Percentiles rank a stretch among this genome's conserved stretches.
Evolutionary conservation across 352 stramenopile species (phyloP).

Genomic region (Phytophthora agathidicida): DNA sequence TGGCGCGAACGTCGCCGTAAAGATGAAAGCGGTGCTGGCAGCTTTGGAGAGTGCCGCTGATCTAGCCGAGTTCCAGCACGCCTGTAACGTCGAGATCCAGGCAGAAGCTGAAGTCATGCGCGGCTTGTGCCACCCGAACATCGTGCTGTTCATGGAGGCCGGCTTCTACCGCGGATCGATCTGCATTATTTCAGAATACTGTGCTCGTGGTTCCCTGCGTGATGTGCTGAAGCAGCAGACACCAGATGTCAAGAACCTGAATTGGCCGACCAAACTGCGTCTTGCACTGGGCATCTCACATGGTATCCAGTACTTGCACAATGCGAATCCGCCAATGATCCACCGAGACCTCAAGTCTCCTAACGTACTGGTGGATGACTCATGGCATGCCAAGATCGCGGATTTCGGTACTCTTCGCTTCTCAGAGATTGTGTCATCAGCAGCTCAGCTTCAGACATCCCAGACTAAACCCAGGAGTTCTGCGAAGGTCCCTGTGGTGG

Average conservation of each 20-base stretch:
- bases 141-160: slow-evolving; percentile 90
- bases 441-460: slow-evolving; percentile 51
- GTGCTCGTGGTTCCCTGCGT: slow-evolving; percentile 93
- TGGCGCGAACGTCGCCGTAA: slow-evolving; percentile 95
- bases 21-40: slow-evolving; percentile 88
- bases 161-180: slow-evolving; percentile 87
- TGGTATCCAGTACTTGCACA: slow-evolving; percentile 92
- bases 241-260: slow-evolving; percentile 69
- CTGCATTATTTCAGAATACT: slow-evolving; percentile 97
- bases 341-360: slow-evolving; percentile 92
- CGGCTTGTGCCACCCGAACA: slow-evolving; percentile 82
- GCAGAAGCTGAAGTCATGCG: slow-evolving; percentile 86
- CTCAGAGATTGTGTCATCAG: slow-evolving; percentile 83
- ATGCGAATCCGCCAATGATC: slow-evolving; percentile 89
- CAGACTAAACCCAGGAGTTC: slow-evolving; percentile 28
- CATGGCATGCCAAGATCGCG: slow-evolving; percentile 91
- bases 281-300: slow-evolving; percentile 81
- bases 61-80: slow-evolving; percentile 78
- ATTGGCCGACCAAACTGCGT: slow-evolving; percentile 82
- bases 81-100: slow-evolving; percentile 87
- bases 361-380: slow-evolving; percentile 90
- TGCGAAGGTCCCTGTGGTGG: slow-evolving; percentile 46
- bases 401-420: slow-evolving; percentile 91
- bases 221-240: slow-evolving; percentile 89
- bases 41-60: slow-evolving; percentile 63